A percentile compares a stretch with the other conserved stretches of the same genome.
These are phyloP conservation scores for Pseudocercospora musae DNA, from an alignment of 2,329 filamentous ascomycete species.

Conservation along the genomic window DNA sequence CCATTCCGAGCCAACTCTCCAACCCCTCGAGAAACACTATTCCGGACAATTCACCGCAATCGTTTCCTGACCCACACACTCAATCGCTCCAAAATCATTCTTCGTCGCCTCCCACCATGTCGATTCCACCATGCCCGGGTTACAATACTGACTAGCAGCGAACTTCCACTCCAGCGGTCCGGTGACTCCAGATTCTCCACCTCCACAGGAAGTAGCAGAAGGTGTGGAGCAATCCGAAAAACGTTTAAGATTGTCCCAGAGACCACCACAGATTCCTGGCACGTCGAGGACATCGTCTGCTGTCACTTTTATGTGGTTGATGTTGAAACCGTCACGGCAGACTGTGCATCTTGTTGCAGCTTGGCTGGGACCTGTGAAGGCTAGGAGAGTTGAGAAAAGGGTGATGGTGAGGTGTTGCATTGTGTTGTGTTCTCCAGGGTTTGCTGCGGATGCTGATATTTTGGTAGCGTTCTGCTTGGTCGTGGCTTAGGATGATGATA, in stretches of 20 bases:
- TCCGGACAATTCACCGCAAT: background rate
- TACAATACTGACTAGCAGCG: background rate
- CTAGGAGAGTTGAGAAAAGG: background rate
- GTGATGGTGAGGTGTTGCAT: background rate
- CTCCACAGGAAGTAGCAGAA: background rate
- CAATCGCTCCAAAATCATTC: background rate
- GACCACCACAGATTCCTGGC: background rate
- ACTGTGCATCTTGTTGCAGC: background rate
- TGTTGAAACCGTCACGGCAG: background rate
- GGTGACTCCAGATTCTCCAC: background rate
- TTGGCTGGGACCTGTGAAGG: background rate
- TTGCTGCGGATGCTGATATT: no score
- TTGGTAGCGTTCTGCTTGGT: background rate
- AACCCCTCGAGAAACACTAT: background rate
- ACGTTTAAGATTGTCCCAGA: background rate
- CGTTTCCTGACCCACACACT: background rate
- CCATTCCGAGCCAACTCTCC: no score
- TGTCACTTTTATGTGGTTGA: background rate
- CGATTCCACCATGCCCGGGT: background rate
- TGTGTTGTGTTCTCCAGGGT: background rate
- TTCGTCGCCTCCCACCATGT: conserved; percentile 5
- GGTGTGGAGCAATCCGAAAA: background rate
- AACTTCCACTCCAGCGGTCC: background rate
- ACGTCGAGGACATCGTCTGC: background rate
- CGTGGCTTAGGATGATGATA: background rate